Conservation (phyloP, 164 flowering plant species). For the Aristolochia fimbriata region DNA sequence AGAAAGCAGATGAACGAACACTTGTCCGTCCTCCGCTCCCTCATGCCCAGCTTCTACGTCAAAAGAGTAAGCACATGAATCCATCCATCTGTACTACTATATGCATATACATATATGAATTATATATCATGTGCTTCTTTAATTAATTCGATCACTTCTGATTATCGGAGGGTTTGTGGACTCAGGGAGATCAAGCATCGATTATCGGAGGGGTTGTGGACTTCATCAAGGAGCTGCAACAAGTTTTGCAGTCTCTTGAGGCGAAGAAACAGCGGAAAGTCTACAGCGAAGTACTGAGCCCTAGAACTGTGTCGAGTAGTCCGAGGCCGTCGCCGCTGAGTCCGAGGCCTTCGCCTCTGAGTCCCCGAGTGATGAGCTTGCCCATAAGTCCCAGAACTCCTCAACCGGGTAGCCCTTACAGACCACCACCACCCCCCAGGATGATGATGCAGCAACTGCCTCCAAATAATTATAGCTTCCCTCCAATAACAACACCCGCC, state of each 20-base stretch:
- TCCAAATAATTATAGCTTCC: too few relatives aligned
- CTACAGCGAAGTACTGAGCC: constrained; percentile 77
- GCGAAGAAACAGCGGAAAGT: constrained; percentile 83
- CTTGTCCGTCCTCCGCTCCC: constrained; percentile 58
- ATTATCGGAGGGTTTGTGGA: too few relatives aligned
- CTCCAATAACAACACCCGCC: too few relatives aligned
- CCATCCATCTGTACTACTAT: too few relatives aligned
- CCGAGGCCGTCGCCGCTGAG: constrained; percentile 60
- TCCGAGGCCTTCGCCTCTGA: constrained; percentile 61
- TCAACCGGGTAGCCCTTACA: constrained; percentile 71
- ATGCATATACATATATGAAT: too few relatives aligned
- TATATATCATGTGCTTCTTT: too few relatives aligned
- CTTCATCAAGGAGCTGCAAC: constrained; percentile 84
- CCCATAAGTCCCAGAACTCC: constrained; percentile 94
- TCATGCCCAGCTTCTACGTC: constrained; percentile 95
- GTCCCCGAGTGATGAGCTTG: constrained; percentile 47
- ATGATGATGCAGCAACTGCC: constrained; percentile 23
- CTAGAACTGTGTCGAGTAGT: constrained; percentile 64
- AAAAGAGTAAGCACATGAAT: constrained; percentile 55
- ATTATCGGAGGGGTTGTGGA: constrained; percentile 92
- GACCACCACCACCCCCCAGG: too few relatives aligned
- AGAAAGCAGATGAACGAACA: constrained; percentile 96
- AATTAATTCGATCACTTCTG: too few relatives aligned
- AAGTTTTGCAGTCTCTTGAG: constrained; percentile 73
- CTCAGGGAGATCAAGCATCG: constrained; percentile 96